Evolutionary conservation across 805 yeast genomes (phyloP), one percentile per base, ranked within the genome.

Genomic region (Candida ovalis): DNA sequence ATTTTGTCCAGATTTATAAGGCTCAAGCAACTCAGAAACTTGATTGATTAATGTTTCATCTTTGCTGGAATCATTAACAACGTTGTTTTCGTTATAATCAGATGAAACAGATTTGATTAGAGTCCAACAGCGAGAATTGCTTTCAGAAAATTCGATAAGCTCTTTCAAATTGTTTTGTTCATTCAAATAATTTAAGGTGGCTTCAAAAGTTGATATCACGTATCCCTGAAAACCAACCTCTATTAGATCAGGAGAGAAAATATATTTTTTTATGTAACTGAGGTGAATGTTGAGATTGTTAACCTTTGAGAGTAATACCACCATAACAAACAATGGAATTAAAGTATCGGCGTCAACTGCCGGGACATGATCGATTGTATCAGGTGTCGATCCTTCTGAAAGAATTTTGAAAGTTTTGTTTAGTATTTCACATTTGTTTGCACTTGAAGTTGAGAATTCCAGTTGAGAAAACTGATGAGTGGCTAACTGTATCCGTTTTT

Each of bases 141-240:
- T 59, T 2, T 60, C 60, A 0, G 91, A 80, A 10, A 70, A 60
- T 1, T 56, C 49, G 3, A 67, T 58, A 43, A 85, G 63, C 3
- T 64, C 60, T 1, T 66, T 66, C 8, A 68, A 41, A 42, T 74
- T 75, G 10, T 61, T 63, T 5, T 51, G 45, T 33, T 74, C 66
- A 30, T 67, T 67, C n/a, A 89, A 70, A 58, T 85, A 92, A 47
- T 70, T 79, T 8, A 88, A 59, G 0, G 88, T 95, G 0, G 90
- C 96, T 57, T 90, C 96, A 40, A 90, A 71, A 5, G 96, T 88
- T 40, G 96, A 84, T 13, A 89, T 55, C 1, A 90, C 83, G 62
- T 92, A 92, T 10, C 88, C 95, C 27, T 78, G 63, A 22, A 78
- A 71, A 0, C 96, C 96, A 3, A 72, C 60, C 38, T 74, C 78